phyloP scores from a whole-genome alignment of 2,329 filamentous ascomycete species.

The Pseudocercospora musae region DNA sequence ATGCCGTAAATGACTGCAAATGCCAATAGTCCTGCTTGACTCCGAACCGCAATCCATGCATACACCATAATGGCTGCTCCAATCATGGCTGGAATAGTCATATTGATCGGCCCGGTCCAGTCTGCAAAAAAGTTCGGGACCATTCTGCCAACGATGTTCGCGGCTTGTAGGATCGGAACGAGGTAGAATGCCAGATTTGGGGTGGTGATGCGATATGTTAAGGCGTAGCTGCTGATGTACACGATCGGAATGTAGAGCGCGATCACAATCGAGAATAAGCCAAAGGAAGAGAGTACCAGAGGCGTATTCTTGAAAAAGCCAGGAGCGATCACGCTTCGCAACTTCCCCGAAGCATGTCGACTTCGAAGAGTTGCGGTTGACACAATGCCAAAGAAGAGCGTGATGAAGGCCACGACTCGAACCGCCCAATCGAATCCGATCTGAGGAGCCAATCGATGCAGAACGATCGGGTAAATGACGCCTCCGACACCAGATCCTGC shows the following conservation, averaged over 20 bases:
- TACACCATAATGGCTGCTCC: constrained; percentile 16
- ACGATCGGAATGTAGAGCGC: constrained; percentile 47
- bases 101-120: constrained; percentile 54
- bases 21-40: constrained; percentile 15
- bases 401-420: constrained; percentile 14
- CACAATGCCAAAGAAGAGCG: constrained; percentile 6
- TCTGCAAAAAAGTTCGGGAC: constrained; percentile 57
- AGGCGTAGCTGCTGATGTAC: constrained; percentile 57
- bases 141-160: constrained; percentile 55
- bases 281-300: constrained; percentile 44
- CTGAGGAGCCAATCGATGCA: constrained; percentile 2
- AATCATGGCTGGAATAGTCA: constrained; percentile 41
- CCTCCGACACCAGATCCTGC: constrained; percentile 38
- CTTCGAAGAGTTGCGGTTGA: background rate
- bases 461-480: constrained; percentile 16
- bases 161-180: constrained; percentile 61
- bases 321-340: constrained; percentile 36
- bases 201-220: constrained; percentile 44
- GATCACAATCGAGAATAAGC: constrained; percentile 44
- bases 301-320: constrained; percentile 43
- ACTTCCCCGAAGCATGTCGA: background rate
- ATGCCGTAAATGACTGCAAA: constrained; percentile 22
- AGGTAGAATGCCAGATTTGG: constrained; percentile 59
- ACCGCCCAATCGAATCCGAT: constrained; percentile 10
- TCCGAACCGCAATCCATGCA: constrained; percentile 19